Conservation (phyloP, 345 rosid species). For the Erucastrum elatum region DNA sequence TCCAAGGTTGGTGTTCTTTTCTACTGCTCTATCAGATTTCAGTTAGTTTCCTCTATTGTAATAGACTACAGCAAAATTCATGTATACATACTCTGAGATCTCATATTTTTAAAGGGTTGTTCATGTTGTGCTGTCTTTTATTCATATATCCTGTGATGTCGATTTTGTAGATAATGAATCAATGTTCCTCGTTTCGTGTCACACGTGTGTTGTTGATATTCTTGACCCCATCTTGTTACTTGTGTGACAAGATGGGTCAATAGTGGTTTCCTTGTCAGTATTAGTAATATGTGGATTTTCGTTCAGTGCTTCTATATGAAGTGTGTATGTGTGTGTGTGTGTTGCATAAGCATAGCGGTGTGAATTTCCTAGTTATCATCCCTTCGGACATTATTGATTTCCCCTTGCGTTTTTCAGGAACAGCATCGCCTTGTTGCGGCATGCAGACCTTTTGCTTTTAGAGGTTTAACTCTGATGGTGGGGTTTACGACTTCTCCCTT, state of each 20-base stretch:
- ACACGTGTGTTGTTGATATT: constrained; percentile 7
- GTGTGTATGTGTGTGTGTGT: not conserved
- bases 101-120: constrained; percentile 9
- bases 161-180: not conserved
- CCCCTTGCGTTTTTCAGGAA: constrained; percentile 10
- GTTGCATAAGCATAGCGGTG: not conserved
- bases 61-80: constrained; percentile 16
- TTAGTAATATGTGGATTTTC: not conserved
- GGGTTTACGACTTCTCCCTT: constrained; percentile 37
- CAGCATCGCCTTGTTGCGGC: constrained; percentile 47
- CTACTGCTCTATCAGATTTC: constrained; percentile 6
- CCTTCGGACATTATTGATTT: not conserved
- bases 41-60: constrained; percentile 24
- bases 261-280: constrained; percentile 8
- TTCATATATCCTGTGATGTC: not conserved
- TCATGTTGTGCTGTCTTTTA: constrained; percentile 1
- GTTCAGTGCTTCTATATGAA: constrained; percentile 16
- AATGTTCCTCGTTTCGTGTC: not conserved
- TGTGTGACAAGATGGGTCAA: constrained; percentile 20
- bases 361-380: constrained; percentile 23
- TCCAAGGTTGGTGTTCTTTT: constrained; percentile 23
- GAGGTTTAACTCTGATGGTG: constrained; percentile 50
- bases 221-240: constrained; percentile 20
- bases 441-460: constrained; percentile 46
- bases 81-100: constrained; percentile 28